Percentiles rank a stretch among this genome's conserved stretches.
phyloP scores from a whole-genome alignment of 768 basidiomycete species.

The Steccherinum ochraceum region DNA sequence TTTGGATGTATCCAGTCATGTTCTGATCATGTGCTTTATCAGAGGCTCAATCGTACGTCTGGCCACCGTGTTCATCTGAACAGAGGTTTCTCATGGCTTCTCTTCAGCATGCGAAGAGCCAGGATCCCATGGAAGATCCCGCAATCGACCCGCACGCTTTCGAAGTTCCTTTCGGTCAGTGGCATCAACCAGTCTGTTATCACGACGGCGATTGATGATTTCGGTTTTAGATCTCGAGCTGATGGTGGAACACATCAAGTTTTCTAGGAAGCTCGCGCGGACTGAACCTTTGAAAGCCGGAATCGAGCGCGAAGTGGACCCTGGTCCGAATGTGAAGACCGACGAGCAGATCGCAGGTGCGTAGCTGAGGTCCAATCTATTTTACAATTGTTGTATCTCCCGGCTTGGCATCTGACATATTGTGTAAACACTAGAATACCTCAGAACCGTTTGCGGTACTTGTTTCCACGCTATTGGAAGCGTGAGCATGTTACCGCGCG shows the following conservation, averaged over 20 bases:
- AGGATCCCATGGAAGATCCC: slow-evolving; percentile 19
- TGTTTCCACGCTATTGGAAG: neutral
- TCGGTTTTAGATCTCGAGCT: slow-evolving; percentile 19
- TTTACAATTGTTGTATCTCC: neutral
- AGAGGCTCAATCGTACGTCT: slow-evolving; percentile 24
- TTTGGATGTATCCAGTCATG: too few relatives aligned
- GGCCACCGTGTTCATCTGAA: neutral
- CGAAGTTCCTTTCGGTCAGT: too few relatives aligned
- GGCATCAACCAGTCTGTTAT: neutral
- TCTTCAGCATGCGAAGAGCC: slow-evolving; percentile 16
- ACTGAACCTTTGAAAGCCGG: slow-evolving; percentile 16
- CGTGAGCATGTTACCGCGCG: slow-evolving; percentile 16
- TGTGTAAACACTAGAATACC: slow-evolving; percentile 5
- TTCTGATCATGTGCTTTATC: too few relatives aligned
- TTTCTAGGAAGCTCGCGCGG: slow-evolving; percentile 14
- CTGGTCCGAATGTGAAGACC: slow-evolving; percentile 22
- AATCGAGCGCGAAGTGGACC: slow-evolving; percentile 20
- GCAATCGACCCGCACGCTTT: slow-evolving; percentile 25
- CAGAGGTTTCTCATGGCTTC: neutral
- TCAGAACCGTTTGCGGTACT: slow-evolving; percentile 13
- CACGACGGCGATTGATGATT: neutral
- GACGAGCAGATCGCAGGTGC: slow-evolving; percentile 18
- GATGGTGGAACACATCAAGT: slow-evolving; percentile 19
- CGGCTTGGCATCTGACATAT: slow-evolving; percentile 8
- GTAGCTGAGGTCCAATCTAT: neutral